These are phyloP conservation scores for Royoungia palumana DNA, from an alignment of 768 basidiomycete genomes.

Conservation along the genomic window DNA sequence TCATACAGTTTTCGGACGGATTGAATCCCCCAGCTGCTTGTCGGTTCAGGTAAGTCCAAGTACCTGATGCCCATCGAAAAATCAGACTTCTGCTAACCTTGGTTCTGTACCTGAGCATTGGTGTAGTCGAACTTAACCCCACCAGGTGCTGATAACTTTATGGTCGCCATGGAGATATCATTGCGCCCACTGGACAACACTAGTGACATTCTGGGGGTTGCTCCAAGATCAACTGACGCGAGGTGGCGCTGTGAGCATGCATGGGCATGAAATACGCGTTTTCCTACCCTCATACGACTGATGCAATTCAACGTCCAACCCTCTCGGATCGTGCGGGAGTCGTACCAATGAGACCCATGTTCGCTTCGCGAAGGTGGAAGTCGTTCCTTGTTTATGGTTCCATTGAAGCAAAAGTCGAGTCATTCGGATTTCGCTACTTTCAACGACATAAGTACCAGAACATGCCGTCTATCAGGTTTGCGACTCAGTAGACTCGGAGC, in stretches of 20 bases:
- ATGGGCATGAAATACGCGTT: constrained; percentile 13
- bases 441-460: constrained; percentile 64
- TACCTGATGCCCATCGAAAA: constrained; percentile 10
- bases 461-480: constrained; percentile 49
- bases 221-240: constrained; percentile 61
- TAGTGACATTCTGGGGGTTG: constrained; percentile 50
- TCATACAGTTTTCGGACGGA: constrained; percentile 41
- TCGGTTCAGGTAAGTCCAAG: constrained; percentile 4
- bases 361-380: constrained; percentile 21
- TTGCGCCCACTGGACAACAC: constrained; percentile 69
- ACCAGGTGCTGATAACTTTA: constrained; percentile 55
- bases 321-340: constrained; percentile 59
- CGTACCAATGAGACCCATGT: constrained; percentile 46
- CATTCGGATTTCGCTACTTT: constrained; percentile 63
- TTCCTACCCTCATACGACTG: constrained; percentile 45
- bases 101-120: constrained; percentile 39
- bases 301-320: constrained; percentile 59
- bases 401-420: constrained; percentile 67
- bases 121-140: constrained; percentile 46
- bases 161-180: constrained; percentile 46
- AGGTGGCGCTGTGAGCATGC: constrained; percentile 6
- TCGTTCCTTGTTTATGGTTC: constrained; percentile 39
- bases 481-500: neutral
- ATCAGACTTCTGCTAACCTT: constrained; percentile 24
- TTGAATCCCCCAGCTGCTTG: constrained; percentile 32